Evolutionary conservation across 306 rosid genomes (phyloP).

Genomic region (Gynostemma pentaphyllum): DNA sequence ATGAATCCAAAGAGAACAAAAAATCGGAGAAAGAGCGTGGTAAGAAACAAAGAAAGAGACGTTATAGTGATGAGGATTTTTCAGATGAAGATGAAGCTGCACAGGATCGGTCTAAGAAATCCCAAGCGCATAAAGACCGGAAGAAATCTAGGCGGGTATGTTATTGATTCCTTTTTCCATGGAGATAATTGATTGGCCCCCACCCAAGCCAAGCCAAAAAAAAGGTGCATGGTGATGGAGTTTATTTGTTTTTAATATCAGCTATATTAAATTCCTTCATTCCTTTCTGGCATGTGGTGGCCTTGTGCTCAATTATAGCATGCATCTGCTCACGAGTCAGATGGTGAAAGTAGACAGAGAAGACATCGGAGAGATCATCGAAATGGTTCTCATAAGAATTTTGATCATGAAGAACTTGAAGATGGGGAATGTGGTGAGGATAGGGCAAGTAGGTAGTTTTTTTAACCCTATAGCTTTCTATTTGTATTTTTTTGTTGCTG

Average conservation of each 20-base stretch:
- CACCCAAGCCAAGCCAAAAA: too few species aligned
- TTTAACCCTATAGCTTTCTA: conserved; percentile 10
- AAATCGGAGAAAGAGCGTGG: conserved; percentile 35
- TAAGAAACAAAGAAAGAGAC: conserved; percentile 52
- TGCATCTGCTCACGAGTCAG: conserved; percentile 58
- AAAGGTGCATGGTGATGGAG: too few species aligned
- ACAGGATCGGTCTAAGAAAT: conserved; percentile 47
- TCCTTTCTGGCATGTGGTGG: not conserved
- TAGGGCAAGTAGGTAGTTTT: conserved; percentile 44
- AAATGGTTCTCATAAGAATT: conserved; percentile 47
- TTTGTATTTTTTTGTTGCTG: not conserved
- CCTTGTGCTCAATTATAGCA: conserved; percentile 33
- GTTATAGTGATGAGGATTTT: conserved; percentile 47
- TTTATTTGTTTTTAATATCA: not conserved
- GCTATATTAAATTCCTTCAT: not conserved
- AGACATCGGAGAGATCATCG: conserved; percentile 71
- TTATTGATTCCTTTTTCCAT: conserved; percentile 6
- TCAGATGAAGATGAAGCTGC: conserved; percentile 51
- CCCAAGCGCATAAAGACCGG: conserved; percentile 54
- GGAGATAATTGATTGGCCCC: not conserved
- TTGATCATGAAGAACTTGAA: conserved; percentile 52
- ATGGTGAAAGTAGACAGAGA: conserved; percentile 59
- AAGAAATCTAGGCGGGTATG: conserved; percentile 72
- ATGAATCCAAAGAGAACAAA: conserved; percentile 40
- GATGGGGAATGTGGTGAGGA: conserved; percentile 74